phyloP scores from a whole-genome alignment of 495 filamentous ascomycete species.

The Penicillium waksmanii region DNA sequence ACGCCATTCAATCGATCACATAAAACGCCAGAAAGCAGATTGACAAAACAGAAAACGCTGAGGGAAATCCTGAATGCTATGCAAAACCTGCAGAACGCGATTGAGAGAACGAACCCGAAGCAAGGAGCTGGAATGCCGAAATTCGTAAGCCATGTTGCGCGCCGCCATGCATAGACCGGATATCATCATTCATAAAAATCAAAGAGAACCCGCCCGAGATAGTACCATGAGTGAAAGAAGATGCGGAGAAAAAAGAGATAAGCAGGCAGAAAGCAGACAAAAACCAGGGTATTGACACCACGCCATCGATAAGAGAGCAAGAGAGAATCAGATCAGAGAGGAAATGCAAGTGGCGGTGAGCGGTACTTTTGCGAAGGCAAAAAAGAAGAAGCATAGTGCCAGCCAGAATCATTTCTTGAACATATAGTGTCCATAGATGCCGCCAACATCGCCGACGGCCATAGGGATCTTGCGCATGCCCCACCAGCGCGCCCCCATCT shows the following conservation, averaged over 20 bases:
- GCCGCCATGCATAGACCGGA: conserved; percentile 41
- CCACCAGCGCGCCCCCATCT: conserved; percentile 89
- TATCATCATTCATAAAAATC: conserved; percentile 34
- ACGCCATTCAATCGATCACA: conserved; percentile 5
- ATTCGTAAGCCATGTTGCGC: conserved; percentile 40
- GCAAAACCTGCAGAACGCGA: conserved; percentile 34
- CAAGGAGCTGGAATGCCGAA: conserved; percentile 36
- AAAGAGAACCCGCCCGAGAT: conserved; percentile 20
- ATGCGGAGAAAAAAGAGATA: conserved; percentile 8
- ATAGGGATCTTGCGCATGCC: conserved; percentile 87
- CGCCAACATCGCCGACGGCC: conserved; percentile 75
- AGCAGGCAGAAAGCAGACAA: conserved; percentile 6
- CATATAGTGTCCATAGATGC: conserved; percentile 87
- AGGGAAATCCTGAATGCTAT: conserved; percentile 36
- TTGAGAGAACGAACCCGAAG: conserved; percentile 38
- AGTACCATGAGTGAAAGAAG: background rate
- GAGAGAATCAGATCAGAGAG: conserved; percentile 10
- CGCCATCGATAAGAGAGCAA: conserved; percentile 10
- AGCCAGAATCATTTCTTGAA: conserved; percentile 62
- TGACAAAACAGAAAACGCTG: conserved; percentile 22
- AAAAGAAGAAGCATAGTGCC: conserved; percentile 19
- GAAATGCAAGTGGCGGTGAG: conserved; percentile 17
- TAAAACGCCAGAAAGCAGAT: conserved; percentile 21
- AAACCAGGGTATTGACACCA: conserved; percentile 32
- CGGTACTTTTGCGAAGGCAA: conserved; percentile 19